phyloP scores from a whole-genome alignment of 108 stramenopile species.

The Cyclotella sp. region DNA sequence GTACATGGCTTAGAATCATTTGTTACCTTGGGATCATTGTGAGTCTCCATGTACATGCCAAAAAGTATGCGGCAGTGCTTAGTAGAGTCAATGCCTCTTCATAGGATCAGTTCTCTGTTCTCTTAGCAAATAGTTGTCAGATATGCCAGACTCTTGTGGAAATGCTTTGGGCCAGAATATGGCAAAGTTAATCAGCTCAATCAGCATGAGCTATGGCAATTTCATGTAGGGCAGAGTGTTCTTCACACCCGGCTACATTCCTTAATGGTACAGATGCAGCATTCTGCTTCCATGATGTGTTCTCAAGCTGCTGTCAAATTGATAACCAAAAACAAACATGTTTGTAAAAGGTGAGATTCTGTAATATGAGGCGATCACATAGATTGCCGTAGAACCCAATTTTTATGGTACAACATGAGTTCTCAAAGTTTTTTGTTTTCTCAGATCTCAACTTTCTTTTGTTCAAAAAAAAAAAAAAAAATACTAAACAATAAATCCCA shows the following conservation, averaged over 20 bases:
- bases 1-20: conserved; percentile 35
- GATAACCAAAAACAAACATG: too few species aligned
- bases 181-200: conserved; percentile 32
- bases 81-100: conserved; percentile 9
- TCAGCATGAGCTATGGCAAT: conserved; percentile 27
- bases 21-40: conserved; percentile 34
- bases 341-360: too few species aligned
- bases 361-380: too few species aligned
- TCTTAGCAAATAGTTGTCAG: conserved; percentile 9
- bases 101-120: too few species aligned
- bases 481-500: too few species aligned
- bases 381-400: too few species aligned
- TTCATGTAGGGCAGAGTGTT: conserved; percentile 26
- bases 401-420: too few species aligned
- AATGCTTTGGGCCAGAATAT: conserved; percentile 41
- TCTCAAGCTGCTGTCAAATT: conserved; percentile 2
- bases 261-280: conserved; percentile 1
- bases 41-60: conserved; percentile 46
- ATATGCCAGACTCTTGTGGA: conserved; percentile 6
- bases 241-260: conserved; percentile 38
- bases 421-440: too few species aligned
- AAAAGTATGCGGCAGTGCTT: conserved; percentile 43
- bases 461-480: too few species aligned
- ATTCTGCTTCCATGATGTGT: not conserved
- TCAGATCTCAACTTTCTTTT: too few species aligned